Evolutionary conservation across 208 protist genomes (phyloP).

Genomic region (Ichthyophonus hoferi): DNA sequence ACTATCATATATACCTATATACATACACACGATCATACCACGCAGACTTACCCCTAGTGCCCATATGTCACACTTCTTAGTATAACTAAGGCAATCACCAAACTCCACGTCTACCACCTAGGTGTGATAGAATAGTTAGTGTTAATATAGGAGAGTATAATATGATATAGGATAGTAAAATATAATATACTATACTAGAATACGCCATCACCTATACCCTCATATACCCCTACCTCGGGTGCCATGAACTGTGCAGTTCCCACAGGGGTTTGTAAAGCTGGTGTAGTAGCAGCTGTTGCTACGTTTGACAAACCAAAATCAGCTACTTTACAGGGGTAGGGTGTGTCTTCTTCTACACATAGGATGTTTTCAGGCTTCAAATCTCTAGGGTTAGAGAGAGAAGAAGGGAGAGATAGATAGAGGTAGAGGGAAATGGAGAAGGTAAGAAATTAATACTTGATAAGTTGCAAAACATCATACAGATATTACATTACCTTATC

Average conservation of each 20-base stretch:
- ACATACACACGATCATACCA: too few species aligned
- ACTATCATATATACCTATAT: too few species aligned
- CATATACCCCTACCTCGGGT: background rate
- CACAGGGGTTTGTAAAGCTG: background rate
- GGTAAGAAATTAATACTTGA: background rate
- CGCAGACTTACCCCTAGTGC: background rate
- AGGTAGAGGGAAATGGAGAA: background rate
- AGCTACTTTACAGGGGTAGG: background rate
- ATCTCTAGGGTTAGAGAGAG: background rate
- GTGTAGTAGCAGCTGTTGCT: background rate
- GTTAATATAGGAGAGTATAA: too few species aligned
- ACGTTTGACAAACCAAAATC: background rate
- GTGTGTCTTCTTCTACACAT: background rate
- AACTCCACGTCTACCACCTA: background rate
- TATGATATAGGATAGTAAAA: too few species aligned
- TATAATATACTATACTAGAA: too few species aligned
- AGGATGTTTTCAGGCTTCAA: background rate
- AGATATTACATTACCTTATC: too few species aligned
- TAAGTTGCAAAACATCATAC: too few species aligned
- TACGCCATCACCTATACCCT: background rate
- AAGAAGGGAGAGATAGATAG: background rate
- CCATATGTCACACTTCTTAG: background rate
- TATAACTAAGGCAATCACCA: background rate
- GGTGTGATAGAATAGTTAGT: too few species aligned
- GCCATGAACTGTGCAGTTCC: background rate